Conservation (phyloP, 495 filamentous ascomycete genomes). For the Friedmanniomyces endolithicus region DNA sequence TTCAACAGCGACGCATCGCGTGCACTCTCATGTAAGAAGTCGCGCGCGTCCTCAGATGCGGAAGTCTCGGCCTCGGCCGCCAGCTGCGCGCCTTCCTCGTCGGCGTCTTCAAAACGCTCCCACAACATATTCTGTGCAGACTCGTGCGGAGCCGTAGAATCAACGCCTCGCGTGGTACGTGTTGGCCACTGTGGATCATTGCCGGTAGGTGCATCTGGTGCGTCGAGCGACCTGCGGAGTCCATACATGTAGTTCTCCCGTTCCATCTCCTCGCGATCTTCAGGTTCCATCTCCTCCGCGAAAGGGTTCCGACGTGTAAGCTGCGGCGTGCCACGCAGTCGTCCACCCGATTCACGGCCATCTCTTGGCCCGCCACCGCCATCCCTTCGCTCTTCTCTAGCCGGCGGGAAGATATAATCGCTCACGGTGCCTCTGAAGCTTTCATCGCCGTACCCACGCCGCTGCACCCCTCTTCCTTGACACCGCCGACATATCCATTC, state of each 20-base stretch:
- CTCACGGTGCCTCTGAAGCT: not conserved
- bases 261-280: too few relatives aligned
- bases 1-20: not conserved
- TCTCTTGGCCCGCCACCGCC: not conserved
- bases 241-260: too few relatives aligned
- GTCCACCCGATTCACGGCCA: not conserved
- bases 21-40: not conserved
- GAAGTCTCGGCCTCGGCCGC: not conserved
- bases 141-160: not conserved
- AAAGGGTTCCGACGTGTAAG: too few relatives aligned
- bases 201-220: not conserved
- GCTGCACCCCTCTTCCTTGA: slow-evolving; percentile 1
- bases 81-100: not conserved
- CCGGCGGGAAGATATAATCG: not conserved
- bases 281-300: too few relatives aligned
- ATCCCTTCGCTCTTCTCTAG: not conserved
- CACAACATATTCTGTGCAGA: not conserved
- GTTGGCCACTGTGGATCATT: not conserved
- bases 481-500: slow-evolving; percentile 7
- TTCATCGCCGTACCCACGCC: slow-evolving; percentile 10
- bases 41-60: too few relatives aligned
- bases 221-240: not conserved
- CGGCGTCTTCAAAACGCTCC: slow-evolving; percentile 6
- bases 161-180: not conserved
- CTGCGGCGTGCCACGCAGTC: not conserved